Evolutionary conservation across 2,329 filamentous ascomycete genomes (phyloP).

Genomic region (Trichoderma koningii): DNA sequence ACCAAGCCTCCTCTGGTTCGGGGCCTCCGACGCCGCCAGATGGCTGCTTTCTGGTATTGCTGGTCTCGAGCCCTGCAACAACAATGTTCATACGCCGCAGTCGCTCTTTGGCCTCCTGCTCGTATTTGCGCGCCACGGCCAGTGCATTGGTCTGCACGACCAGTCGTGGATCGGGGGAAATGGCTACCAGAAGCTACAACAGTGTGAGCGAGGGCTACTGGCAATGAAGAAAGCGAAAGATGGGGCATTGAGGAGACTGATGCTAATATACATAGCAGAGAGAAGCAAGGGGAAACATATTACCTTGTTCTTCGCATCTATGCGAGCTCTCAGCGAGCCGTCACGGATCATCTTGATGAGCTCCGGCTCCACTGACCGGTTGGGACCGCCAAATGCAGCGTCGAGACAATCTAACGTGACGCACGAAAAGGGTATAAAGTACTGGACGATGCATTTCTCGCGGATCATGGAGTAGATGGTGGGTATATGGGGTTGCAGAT

Average conservation of each 20-base stretch:
- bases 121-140: constrained; percentile 68
- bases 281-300: constrained; percentile 27
- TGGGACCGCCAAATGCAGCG: constrained; percentile 68
- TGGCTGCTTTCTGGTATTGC: constrained; percentile 32
- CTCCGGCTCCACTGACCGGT: constrained; percentile 69
- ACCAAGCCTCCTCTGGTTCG: constrained; percentile 41
- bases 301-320: constrained; percentile 80
- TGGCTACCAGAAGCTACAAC: constrained; percentile 68
- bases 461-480: constrained; percentile 74
- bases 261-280: too few species aligned
- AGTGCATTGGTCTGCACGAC: constrained; percentile 72
- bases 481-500: constrained; percentile 74
- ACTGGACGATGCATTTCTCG: constrained; percentile 90
- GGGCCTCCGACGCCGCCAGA: constrained; percentile 22
- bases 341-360: constrained; percentile 75
- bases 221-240: background rate
- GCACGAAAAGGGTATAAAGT: constrained; percentile 85
- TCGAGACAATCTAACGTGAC: constrained; percentile 81
- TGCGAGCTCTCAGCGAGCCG: constrained; percentile 71
- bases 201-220: background rate
- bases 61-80: constrained; percentile 72
- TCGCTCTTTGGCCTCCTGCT: constrained; percentile 73
- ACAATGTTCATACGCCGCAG: constrained; percentile 76
- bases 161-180: constrained; percentile 65
- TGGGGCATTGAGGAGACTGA: too few species aligned